Evolutionary conservation across 2,329 filamentous ascomycete species (phyloP), one percentile per base, ranked within the genome.

Genomic region (Blastomyces emzantsi): DNA sequence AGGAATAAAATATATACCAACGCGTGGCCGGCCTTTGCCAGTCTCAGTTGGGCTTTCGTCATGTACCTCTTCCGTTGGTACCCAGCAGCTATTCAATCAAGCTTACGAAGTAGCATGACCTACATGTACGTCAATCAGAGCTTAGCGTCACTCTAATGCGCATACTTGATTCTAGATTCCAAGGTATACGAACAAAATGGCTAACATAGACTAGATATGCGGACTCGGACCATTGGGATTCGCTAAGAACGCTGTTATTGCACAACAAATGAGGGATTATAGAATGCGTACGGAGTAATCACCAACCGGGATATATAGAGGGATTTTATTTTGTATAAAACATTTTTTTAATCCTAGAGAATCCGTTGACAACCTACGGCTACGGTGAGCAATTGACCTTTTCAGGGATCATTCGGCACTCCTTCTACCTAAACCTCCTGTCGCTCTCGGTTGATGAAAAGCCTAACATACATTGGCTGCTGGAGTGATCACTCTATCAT

Each of bases 51-150:
- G 94, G 94, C 88, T 4, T 81, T 86, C 72, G 92, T 99, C 67
- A 99, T 99, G 94, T 91, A 93, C 79, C 78, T 99, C 66, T 99
- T 97, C 81, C 85, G 90, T 70, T 90, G 89, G 84, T 87, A 97
- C 79, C 92, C 94, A 5, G 90, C 95, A 71, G 90, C 90, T 63
- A 83, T 99, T 73, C 94, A 97, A 82, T 86, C 87, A 65, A 97
- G 92, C 76, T 78, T 99, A 81, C 85, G 91, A 75, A 92, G 87
- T 78, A 97, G 92, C 80, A 99, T 99, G 94, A 90, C 86, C 70
- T 99, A 99, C 73, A 96, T 99, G 81, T 99, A 93, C 73, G 85
- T 82, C 47, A 54, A 63, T 3, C 22, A 5, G 17, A 39, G 4
- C 13, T n/a, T 49, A 51, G 56, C 45, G 15, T 39, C 25, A 33